Evolutionary conservation across 306 rosid species (phyloP), one percentile per base, ranked within the genome.

Genomic region (Cyclanthera cordifolia): DNA sequence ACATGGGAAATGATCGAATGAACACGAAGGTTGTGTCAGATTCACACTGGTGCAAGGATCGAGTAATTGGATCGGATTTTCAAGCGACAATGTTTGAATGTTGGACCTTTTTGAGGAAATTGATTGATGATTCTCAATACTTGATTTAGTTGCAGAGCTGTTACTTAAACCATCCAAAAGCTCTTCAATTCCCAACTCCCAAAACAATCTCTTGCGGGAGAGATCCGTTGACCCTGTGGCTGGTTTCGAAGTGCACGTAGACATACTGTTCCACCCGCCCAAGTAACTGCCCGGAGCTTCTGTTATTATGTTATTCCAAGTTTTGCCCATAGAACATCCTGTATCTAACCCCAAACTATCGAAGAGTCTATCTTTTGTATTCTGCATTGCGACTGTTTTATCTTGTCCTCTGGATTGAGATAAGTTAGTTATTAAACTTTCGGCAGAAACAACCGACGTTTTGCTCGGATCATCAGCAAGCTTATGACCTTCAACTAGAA

Each of bases 121-220:
- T 32, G 83, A 69, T 8, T 77, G 85, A 47, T 77, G 84, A 47
- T 74, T 74, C 59, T 76, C 91, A 72, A 78, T 16, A 73, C 27
- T 55, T 4, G 85, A 83, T 73, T 72, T 72, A 21, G 77, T 70
- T 34, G 71, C 30, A 50, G 86, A 75, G 54, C 72, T 80, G 80
- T 37, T 80, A 73, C 65, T 71, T 56, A 65, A 72, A 66, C 83
- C 85, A 55, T 39, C 78, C 79, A 87, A 82, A 77, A 87, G 85
- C 75, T 83, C 86, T 73, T 85, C 88, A 25, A 85, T 76, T 49
- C 87, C 90, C 32, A 85, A 79, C 68, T 88, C 88, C 1, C 90
- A 82, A 75, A 89, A 92, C 21, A 89, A 66, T 21, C 98, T 83
- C 70, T 83, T 85, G 49, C 63, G 59, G 14, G 84, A 79, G 30